Base-by-base conservation (phyloP, 1,284 basidiomycete species). In the Fomitopsis pinicola region DNA sequence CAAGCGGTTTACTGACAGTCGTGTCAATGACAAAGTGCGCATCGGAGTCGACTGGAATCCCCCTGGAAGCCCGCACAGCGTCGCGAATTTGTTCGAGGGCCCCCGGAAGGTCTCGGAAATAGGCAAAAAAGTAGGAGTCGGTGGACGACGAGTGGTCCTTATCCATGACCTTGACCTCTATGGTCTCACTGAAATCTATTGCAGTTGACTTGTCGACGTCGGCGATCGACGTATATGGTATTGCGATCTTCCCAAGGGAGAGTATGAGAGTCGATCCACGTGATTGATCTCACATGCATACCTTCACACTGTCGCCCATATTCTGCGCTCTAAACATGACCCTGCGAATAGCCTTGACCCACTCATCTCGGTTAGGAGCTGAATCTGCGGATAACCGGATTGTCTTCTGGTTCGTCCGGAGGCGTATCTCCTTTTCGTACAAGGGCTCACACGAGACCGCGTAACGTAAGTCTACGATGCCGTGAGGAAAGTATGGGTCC, bases 401-500 rank as follows among this genome's bases (percentile, higher is more conserved):
- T 38, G 81, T 84, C 74, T 88, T 89, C 74, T 92, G 87, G 67
- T 91, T 89, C 5, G 93, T 95, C 45, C 92, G 82, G 12, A 96
- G 73, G 54, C 89, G 87, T 69, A 96, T 88, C 33, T 86, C 88
- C 65, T 82, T 89, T 67, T 94, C 88, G 19, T 84, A 82, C 14
- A 82, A 72, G 1, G 91, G 77, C 63, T 98, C 95, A 70, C 96
- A 95, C 26, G 88, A 87, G 42, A 93, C 90, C 2, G 93, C 92
- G 73, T 98, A 97, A 64, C 95, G 92, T 36, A 99, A 78, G 69
- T 97, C 94, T 38, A 97, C 84, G 61, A 97, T 95, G 26, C 95
- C 97, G 66, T 95, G 92, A 7, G 96, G 94, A 74, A 99, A 98
- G 76, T 98, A 99, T 0, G 95, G 95, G 68, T 98, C 95, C 88